These are phyloP conservation scores for Phialophora macrospora DNA, from an alignment of 2,329 filamentous ascomycete genomes.

Conservation along the genomic window DNA sequence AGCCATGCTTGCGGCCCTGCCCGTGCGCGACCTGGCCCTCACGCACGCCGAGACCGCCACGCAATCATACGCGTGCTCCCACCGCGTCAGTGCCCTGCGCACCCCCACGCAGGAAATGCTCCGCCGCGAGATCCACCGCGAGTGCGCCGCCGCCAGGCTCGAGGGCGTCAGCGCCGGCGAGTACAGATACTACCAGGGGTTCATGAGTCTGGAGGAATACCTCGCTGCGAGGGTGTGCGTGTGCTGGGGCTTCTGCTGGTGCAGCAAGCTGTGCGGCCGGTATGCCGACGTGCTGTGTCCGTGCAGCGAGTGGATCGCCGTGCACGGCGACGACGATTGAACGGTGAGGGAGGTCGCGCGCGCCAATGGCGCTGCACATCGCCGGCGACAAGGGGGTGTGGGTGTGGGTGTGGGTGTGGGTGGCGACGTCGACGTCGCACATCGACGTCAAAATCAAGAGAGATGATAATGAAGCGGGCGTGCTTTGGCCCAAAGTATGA, in stretches of 20 bases:
- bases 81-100: conserved; percentile 10
- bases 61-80: conserved; percentile 12
- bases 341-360: not conserved
- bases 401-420: not conserved
- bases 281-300: conserved; percentile 37
- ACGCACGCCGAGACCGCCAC: conserved; percentile 19
- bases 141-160: conserved; percentile 35
- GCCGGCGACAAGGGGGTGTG: no score
- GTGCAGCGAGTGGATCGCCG: conserved; percentile 30
- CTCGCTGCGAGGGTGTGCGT: conserved; percentile 33
- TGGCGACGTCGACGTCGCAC: not conserved
- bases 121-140: conserved; percentile 33
- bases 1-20: conserved; percentile 19
- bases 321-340: conserved; percentile 22
- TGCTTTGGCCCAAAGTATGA: not conserved
- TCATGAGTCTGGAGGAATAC: conserved; percentile 38
- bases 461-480: not conserved
- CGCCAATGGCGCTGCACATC: not conserved
- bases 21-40: conserved; percentile 20
- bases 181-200: conserved; percentile 37
- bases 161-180: conserved; percentile 35
- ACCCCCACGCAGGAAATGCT: conserved; percentile 25
- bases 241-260: conserved; percentile 38
- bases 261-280: conserved; percentile 37
- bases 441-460: not conserved